A percentile compares a stretch with the other conserved stretches of the same genome.
These are phyloP conservation scores for Setaria viridis DNA, from an alignment of 202 grass and related monocot species.

Conservation along the genomic window DNA sequence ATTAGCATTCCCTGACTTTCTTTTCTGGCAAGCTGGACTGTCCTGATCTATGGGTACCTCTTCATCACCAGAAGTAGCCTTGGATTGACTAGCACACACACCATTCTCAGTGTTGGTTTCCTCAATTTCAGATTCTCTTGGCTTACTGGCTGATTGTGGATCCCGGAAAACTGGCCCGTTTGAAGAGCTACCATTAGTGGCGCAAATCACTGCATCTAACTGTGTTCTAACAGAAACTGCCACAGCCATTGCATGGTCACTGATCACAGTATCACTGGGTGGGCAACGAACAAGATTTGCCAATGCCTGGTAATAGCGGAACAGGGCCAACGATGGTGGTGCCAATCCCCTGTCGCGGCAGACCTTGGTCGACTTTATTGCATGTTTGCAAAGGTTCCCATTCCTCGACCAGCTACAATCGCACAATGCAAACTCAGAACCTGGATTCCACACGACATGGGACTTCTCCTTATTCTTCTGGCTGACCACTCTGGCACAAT, in stretches of 20 bases:
- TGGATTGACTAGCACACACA: conserved; percentile 26
- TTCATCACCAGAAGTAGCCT: conserved; percentile 9
- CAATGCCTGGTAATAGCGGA: conserved; percentile 70
- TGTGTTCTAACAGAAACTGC: conserved; percentile 77
- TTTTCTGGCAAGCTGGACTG: conserved; percentile 29
- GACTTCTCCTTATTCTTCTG: conserved; percentile 70
- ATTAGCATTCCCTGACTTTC: conserved; percentile 15
- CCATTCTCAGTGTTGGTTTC: conserved; percentile 35
- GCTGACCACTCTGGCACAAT: conserved; percentile 68
- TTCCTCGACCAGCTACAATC: conserved; percentile 81
- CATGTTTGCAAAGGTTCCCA: conserved; percentile 95
- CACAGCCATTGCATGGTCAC: conserved; percentile 80
- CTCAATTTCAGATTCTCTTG: conserved; percentile 28
- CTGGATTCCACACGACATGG: conserved; percentile 69
- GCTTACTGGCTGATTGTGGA: conserved; percentile 30
- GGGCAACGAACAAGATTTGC: conserved; percentile 74
- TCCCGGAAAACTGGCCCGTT: conserved; percentile 17
- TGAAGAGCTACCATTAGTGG: conserved; percentile 33
- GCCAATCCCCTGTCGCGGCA: conserved; percentile 69
- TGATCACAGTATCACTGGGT: conserved; percentile 69
- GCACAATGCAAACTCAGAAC: conserved; percentile 84
- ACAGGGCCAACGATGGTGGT: conserved; percentile 66
- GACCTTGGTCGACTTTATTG: conserved; percentile 66
- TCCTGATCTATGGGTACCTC: conserved; percentile 14
- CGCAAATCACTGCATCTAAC: conserved; percentile 60